These are phyloP conservation scores for Penicillium sp. DNA, from an alignment of 2,329 filamentous ascomycete genomes.

Conservation along the genomic window DNA sequence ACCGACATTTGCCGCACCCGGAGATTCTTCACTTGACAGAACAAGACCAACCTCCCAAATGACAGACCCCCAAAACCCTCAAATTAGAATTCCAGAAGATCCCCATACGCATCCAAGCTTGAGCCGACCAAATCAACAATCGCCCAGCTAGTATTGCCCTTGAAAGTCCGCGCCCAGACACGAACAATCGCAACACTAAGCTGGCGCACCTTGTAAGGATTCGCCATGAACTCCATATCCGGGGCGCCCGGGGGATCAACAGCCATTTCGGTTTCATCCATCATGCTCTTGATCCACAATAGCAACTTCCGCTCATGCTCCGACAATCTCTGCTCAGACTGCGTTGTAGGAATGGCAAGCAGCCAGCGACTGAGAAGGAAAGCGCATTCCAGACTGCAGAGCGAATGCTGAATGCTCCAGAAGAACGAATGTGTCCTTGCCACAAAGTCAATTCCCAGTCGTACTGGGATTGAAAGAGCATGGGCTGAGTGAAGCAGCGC, in stretches of 20 bases:
- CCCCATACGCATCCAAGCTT: conserved; percentile 48
- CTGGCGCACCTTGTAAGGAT: conserved; percentile 43
- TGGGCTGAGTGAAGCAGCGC: conserved; percentile 55
- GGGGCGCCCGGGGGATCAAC: conserved; percentile 38
- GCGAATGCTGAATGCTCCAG: conserved; percentile 56
- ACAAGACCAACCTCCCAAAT: neutral
- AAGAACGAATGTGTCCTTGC: conserved; percentile 54
- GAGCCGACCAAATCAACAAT: conserved; percentile 48
- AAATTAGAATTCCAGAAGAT: conserved; percentile 38
- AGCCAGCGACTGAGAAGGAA: conserved; percentile 49
- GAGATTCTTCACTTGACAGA: neutral
- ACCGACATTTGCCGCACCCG: neutral
- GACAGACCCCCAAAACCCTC: neutral
- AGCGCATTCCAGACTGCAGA: conserved; percentile 55
- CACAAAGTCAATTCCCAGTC: conserved; percentile 54
- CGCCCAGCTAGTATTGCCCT: conserved; percentile 50
- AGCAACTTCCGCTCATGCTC: conserved; percentile 49
- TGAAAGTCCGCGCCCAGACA: conserved; percentile 48
- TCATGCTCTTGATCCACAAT: conserved; percentile 50
- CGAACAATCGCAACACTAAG: conserved; percentile 50
- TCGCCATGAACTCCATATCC: conserved; percentile 45
- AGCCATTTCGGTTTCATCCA: conserved; percentile 50
- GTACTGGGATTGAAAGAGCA: conserved; percentile 54
- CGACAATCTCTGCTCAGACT: conserved; percentile 43
- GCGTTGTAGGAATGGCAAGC: conserved; percentile 44